Conservation (phyloP, 768 basidiomycete species). For the Calvatia gigantea region DNA sequence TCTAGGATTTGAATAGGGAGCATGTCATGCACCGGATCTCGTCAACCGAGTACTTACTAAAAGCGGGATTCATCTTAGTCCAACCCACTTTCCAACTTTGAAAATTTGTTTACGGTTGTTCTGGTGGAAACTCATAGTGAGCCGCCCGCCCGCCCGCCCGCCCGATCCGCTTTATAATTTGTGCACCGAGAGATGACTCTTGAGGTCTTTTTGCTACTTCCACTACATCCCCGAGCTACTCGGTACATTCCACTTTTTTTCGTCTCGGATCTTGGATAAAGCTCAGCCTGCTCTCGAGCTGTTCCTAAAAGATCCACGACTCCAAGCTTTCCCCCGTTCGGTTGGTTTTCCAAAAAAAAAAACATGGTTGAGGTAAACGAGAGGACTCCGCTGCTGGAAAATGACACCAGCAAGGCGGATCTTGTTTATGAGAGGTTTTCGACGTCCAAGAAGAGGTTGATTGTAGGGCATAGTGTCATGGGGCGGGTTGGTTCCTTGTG, state of each 20-base stretch:
- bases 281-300: too few relatives aligned
- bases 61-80: not conserved
- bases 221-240: too few relatives aligned
- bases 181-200: not conserved
- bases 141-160: too few relatives aligned
- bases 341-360: not conserved
- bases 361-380: constrained; percentile 1
- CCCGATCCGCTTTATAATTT: not conserved
- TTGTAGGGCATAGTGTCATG: constrained; percentile 57
- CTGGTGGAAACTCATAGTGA: too few relatives aligned
- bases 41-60: not conserved
- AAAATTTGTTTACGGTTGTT: not conserved
- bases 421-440: constrained; percentile 57
- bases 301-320: not conserved
- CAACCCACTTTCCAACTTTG: not conserved
- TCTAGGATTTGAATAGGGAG: not conserved
- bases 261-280: not conserved
- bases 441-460: constrained; percentile 41
- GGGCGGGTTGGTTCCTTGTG: constrained; percentile 63
- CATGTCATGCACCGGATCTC: constrained; percentile 1
- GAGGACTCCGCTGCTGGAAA: constrained; percentile 27
- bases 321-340: not conserved
- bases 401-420: constrained; percentile 20
- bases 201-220: not conserved
- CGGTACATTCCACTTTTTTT: not conserved